phyloP scores from a whole-genome alignment of 768 basidiomycete genomes.

The Termitomyces sp. region DNA sequence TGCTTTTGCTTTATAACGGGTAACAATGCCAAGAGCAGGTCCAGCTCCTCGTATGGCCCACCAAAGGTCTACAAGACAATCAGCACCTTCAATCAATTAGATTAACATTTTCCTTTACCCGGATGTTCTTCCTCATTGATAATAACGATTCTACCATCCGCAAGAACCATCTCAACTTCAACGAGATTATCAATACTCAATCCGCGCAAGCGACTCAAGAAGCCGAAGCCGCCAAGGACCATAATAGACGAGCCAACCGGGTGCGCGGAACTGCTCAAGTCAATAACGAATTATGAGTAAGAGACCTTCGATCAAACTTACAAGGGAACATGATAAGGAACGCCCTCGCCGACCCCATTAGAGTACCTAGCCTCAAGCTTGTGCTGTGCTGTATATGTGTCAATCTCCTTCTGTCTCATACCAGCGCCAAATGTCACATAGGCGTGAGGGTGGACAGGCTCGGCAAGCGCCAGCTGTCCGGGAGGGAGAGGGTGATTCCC shows the following conservation, averaged over 20 bases:
- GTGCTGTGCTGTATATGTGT: constrained; percentile 64
- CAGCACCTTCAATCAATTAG: not conserved
- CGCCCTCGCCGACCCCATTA: constrained; percentile 40
- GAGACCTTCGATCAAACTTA: constrained; percentile 27
- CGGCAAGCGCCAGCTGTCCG: constrained; percentile 38
- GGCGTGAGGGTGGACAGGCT: constrained; percentile 62
- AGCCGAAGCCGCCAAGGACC: constrained; percentile 85
- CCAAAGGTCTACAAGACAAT: constrained; percentile 57
- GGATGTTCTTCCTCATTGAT: constrained; percentile 68
- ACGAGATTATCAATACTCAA: constrained; percentile 87
- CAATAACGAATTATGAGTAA: not conserved
- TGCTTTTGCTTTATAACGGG: constrained; percentile 85
- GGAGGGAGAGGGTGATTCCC: constrained; percentile 18
- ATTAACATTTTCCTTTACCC: constrained; percentile 32
- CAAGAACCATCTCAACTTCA: constrained; percentile 88
- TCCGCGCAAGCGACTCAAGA: constrained; percentile 77
- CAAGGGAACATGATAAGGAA: constrained; percentile 82
- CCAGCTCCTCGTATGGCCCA: constrained; percentile 87
- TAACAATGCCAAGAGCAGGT: constrained; percentile 76
- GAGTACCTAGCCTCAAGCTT: constrained; percentile 56
- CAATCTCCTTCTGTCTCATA: constrained; percentile 78
- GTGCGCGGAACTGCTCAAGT: constrained; percentile 58
- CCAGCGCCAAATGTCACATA: constrained; percentile 88
- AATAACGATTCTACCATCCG: constrained; percentile 81
- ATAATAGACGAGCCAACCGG: constrained; percentile 76